Percentiles rank a stretch among this genome's conserved stretches.
Evolutionary conservation across 129 eudicot species (phyloP).

Genomic region (Artemisia tridentata): DNA sequence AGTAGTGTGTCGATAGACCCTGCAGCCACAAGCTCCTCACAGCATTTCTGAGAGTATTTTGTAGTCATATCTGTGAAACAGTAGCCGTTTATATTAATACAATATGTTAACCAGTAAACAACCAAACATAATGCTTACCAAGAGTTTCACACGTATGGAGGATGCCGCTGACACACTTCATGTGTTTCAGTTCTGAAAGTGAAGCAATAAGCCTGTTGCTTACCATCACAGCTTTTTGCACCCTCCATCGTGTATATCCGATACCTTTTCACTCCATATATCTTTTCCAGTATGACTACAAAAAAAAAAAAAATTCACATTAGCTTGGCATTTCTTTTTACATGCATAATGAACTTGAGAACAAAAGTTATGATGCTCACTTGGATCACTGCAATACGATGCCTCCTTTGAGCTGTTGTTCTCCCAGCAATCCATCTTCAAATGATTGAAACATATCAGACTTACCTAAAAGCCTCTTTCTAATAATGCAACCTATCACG

Average conservation of each 20-base stretch:
- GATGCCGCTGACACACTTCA: slow-evolving; percentile 81
- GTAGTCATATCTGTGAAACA: slow-evolving; percentile 74
- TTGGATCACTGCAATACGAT: slow-evolving; percentile 55
- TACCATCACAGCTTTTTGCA: slow-evolving; percentile 75
- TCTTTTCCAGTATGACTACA: slow-evolving; percentile 86
- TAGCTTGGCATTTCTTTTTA: not conserved
- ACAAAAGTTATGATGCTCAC: slow-evolving; percentile 40
- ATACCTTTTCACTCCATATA: slow-evolving; percentile 63
- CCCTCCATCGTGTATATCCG: slow-evolving; percentile 67
- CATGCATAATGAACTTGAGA: not conserved
- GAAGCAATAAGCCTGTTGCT: slow-evolving; percentile 92
- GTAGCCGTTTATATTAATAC: too few species aligned
- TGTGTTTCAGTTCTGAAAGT: slow-evolving; percentile 60
- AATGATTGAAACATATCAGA: not conserved
- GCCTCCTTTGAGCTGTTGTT: slow-evolving; percentile 35
- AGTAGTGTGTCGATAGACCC: slow-evolving; percentile 73
- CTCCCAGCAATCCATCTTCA: slow-evolving; percentile 64
- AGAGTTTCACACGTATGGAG: slow-evolving; percentile 87
- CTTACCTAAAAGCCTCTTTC: slow-evolving; percentile 62
- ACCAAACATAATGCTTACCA: slow-evolving; percentile 39
- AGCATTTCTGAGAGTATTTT: slow-evolving; percentile 72
- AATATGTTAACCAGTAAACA: too few species aligned
- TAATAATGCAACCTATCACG: slow-evolving; percentile 44
- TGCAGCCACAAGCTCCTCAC: slow-evolving; percentile 84
- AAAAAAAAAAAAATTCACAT: not conserved